phyloP scores from a whole-genome alignment of 2,329 filamentous ascomycete genomes.

The Beauveria sp. region DNA sequence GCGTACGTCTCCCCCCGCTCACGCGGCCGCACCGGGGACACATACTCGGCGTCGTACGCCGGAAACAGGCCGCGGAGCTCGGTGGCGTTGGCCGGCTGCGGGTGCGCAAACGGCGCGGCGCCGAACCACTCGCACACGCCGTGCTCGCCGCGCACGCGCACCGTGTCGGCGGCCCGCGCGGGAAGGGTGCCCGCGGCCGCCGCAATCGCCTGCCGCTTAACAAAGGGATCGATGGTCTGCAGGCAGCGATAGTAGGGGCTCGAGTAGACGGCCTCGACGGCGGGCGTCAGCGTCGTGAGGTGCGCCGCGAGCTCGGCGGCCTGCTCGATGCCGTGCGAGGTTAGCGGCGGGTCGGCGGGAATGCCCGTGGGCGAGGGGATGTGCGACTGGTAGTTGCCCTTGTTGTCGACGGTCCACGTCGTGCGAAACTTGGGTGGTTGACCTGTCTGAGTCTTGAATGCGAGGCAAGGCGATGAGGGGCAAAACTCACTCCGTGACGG shows the following conservation, averaged over 20 bases:
- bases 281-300: conserved; percentile 54
- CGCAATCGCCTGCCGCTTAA: conserved; percentile 33
- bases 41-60: conserved; percentile 48
- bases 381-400: conserved; percentile 67
- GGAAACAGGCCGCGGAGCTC: conserved; percentile 63
- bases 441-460: neutral
- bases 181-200: neutral
- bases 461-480: conserved; percentile 7
- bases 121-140: conserved; percentile 86
- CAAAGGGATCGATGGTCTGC: conserved; percentile 70
- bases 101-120: conserved; percentile 76
- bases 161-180: conserved; percentile 16
- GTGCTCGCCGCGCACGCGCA: conserved; percentile 46
- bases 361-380: conserved; percentile 82
- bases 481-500: conserved; percentile 61
- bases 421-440: conserved; percentile 65
- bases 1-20: conserved; percentile 68
- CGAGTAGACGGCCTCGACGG: conserved; percentile 71
- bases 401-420: conserved; percentile 82
- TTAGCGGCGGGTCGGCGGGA: conserved; percentile 78
- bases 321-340: conserved; percentile 79
- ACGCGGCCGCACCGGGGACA: conserved; percentile 58
- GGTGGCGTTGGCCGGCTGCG: conserved; percentile 59
- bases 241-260: conserved; percentile 84
- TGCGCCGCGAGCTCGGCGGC: conserved; percentile 66